Percentiles rank a stretch among this genome's conserved stretches.
Conservation (phyloP, 768 basidiomycete genomes). For the Rhizopogon vesiculosus region DNA sequence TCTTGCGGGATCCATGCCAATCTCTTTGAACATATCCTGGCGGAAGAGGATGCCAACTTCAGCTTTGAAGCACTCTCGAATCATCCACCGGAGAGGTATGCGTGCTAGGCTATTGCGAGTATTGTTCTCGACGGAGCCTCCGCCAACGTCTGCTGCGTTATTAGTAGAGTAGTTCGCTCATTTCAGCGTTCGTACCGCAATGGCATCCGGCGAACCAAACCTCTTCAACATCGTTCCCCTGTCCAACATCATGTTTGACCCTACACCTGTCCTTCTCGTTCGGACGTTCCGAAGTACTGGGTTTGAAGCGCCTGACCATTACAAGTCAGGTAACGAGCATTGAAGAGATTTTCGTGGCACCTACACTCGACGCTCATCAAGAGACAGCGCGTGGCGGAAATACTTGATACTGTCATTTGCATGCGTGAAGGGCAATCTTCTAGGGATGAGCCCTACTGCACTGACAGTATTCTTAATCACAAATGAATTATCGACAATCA, state of each 20-base stretch:
- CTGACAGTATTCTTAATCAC: conserved; percentile 62
- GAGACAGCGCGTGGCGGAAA: conserved; percentile 68
- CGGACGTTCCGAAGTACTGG: conserved; percentile 30
- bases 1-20: conserved; percentile 43
- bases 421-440: conserved; percentile 60
- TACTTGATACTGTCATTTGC: conserved; percentile 54
- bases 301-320: conserved; percentile 26
- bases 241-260: conserved; percentile 35
- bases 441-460: conserved; percentile 68
- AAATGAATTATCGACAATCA: background rate
- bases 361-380: conserved; percentile 62
- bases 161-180: background rate
- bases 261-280: conserved; percentile 32
- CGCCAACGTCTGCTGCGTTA: conserved; percentile 57
- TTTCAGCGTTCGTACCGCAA: conserved; percentile 42
- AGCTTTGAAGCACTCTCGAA: conserved; percentile 58
- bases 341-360: background rate
- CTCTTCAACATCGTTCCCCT: conserved; percentile 42
- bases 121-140: conserved; percentile 59
- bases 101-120: conserved; percentile 58
- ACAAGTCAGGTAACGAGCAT: conserved; percentile 26
- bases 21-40: conserved; percentile 32
- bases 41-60: conserved; percentile 58
- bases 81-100: conserved; percentile 75
- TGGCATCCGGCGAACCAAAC: conserved; percentile 83